Evolutionary conservation across 352 stramenopile species (phyloP), one percentile per base, ranked within the genome.

Genomic region (Phytophthora nicotianae): DNA sequence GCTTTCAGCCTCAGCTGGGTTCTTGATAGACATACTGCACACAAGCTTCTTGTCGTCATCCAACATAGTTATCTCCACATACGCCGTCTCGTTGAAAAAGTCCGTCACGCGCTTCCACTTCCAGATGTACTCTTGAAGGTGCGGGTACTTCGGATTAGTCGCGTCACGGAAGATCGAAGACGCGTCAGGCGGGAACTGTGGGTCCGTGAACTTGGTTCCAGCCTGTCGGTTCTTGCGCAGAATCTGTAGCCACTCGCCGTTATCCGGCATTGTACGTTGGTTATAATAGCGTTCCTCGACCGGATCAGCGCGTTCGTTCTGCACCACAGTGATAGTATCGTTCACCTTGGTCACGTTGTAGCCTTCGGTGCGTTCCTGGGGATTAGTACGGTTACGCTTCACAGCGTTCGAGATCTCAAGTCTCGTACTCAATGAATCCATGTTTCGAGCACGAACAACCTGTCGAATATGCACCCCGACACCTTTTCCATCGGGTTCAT

Each of bases 41-140:
- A 95, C 77, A 7, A 93, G 79, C 43, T 90, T 89, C 63, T 92
- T 90, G 42, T 68, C 81, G 53, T 95, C 81, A 49, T 95, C 86
- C 20, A 95, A 35, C 81, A 95, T 93, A 7, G 83, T 91, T 49
- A 95, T 84, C 55, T 95, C 86, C 26, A 91, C 83, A 47, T 90
- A 94, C 61, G 82, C 83, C 20, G 79, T 91, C 58, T 93, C 82
- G 48, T 89, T 86, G 65, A 95, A 95, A 53, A 95, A 93, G 14
- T 93, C 86, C 23, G 78, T 88, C 52, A 95, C 74, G 38, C 86
- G 86, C 67, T 93, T 93, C 86, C 86, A 95, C 61, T 91, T 93
- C 64, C 68, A 89, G 38, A 95, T 73, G 37, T 88, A 78, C n/a
- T 90, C 76, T 24, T 90, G 79, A 42, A 95, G 41, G 45, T 92